Base-by-base conservation (phyloP, 1,139 yeast genomes). In the Kodamaea sp. region DNA sequence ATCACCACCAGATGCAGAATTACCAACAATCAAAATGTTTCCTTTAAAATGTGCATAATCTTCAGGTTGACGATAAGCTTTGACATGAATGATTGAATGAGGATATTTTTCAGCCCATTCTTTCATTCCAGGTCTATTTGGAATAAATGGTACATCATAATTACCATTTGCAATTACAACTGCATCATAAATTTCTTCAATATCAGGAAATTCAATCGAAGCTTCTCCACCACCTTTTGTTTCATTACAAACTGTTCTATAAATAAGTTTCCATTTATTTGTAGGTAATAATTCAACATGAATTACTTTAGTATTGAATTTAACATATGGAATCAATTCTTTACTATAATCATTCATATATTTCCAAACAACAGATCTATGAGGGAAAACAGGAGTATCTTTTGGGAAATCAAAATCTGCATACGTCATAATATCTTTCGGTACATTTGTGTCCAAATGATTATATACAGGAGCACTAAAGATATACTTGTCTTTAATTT, bases 1-100 rank as follows among this genome's bases (percentile, higher is more conserved):
- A 50, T 81, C 88, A 7, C 72, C 64, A 1, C 83, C 86, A 5
- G 84, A 77, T 8, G 84, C 79, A 1, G 81, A 77, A 47, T 76
- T 77, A 1, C 87, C 88, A 4, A 81, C 70, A 8, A 81, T 73
- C 28, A 81, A 57, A 20, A 80, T 74, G 28, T 53, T 49, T 3
- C 58, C 60, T 24, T 58, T 67, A 43, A 71, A 62, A 40, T 59
- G 54, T 10, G 54, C 54, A 47, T 63, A 80, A 28, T 63, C 68
- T 4, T 70, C 68, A 3, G 81, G 73, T 10, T 64, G 65, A 43
- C 81, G 68, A 57, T 75, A 86, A 24, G 73, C 62, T 51, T 78
- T 80, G 11, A 89, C 70, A 58, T 85, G 94, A 15, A 67, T 54
- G 2, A 84, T 62, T 6, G 70, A 55, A 2, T 65, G 70, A 1